Conservation (phyloP, 108 stramenopile genomes). For the Fragilariopsis cylindrus region DNA sequence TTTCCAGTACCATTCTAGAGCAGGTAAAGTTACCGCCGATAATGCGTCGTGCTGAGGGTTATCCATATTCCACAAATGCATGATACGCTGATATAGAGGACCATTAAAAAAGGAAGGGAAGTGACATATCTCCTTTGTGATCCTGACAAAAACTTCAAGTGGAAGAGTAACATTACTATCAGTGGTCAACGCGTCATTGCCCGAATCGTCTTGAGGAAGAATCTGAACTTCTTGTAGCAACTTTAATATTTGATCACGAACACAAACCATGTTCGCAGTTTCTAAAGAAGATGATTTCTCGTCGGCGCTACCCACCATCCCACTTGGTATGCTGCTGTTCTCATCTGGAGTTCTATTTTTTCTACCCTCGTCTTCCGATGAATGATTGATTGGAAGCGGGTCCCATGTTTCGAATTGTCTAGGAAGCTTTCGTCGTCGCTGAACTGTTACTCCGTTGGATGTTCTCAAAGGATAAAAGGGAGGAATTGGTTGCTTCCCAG, state of each 20-base stretch:
- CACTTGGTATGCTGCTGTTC: background rate
- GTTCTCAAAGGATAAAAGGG: constrained; percentile 36
- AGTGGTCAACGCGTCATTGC: background rate
- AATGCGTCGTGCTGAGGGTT: background rate
- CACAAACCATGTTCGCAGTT: constrained; percentile 4
- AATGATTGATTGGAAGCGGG: constrained; percentile 12
- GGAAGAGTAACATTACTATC: constrained; percentile 31
- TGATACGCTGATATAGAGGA: constrained; percentile 81
- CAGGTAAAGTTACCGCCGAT: constrained; percentile 48
- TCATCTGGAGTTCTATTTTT: background rate
- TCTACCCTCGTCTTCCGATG: background rate
- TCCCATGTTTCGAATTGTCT: constrained; percentile 49
- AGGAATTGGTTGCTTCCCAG: background rate
- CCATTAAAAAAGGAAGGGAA: constrained; percentile 94
- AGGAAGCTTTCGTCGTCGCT: constrained; percentile 42
- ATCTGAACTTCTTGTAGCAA: constrained; percentile 16
- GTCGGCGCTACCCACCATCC: background rate
- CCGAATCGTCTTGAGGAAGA: background rate
- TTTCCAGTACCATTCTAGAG: constrained; percentile 84
- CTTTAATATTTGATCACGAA: constrained; percentile 23
- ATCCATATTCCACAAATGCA: constrained; percentile 56
- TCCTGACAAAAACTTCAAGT: constrained; percentile 78
- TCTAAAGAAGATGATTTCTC: background rate
- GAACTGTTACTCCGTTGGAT: constrained; percentile 24
- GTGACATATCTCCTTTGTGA: constrained; percentile 91